Evolutionary conservation across 2,329 filamentous ascomycete genomes (phyloP).

Genomic region (Ophiostoma novo-ulmi): DNA sequence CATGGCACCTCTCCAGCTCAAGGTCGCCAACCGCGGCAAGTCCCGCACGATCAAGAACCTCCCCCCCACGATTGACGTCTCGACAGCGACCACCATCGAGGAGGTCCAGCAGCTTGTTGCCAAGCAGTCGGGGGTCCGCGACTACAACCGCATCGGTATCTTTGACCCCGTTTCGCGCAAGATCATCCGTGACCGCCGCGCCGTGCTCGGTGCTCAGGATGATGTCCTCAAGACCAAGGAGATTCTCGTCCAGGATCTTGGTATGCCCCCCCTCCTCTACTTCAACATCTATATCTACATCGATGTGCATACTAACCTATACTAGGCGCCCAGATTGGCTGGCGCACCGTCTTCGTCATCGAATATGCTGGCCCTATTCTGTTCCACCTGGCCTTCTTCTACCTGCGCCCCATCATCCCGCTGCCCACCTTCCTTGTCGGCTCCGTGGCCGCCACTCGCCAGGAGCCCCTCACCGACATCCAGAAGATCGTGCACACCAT

Average conservation of each 20-base stretch:
- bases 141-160: constrained; percentile 59
- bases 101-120: constrained; percentile 55
- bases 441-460: constrained; percentile 36
- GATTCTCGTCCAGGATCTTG: constrained; percentile 88
- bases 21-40: constrained; percentile 44
- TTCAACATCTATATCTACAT: neutral
- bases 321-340: constrained; percentile 78
- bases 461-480: constrained; percentile 44
- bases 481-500: constrained; percentile 72
- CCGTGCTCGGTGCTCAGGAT: constrained; percentile 45
- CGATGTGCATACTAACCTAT: neutral
- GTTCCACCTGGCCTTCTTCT: constrained; percentile 72
- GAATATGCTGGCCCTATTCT: constrained; percentile 91
- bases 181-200: constrained; percentile 58
- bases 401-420: constrained; percentile 67
- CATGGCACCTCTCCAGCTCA: constrained; percentile 35
- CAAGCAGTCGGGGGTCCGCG: constrained; percentile 45
- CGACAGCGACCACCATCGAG: constrained; percentile 51
- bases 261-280: constrained; percentile 46
- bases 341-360: constrained; percentile 90
- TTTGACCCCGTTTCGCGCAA: constrained; percentile 57
- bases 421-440: constrained; percentile 30
- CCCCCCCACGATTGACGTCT: constrained; percentile 47
- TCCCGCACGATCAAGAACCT: constrained; percentile 51
- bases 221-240: constrained; percentile 47